phyloP scores from a whole-genome alignment of 2,329 filamentous ascomycete genomes.

The Stromatinia cepivora region DNA sequence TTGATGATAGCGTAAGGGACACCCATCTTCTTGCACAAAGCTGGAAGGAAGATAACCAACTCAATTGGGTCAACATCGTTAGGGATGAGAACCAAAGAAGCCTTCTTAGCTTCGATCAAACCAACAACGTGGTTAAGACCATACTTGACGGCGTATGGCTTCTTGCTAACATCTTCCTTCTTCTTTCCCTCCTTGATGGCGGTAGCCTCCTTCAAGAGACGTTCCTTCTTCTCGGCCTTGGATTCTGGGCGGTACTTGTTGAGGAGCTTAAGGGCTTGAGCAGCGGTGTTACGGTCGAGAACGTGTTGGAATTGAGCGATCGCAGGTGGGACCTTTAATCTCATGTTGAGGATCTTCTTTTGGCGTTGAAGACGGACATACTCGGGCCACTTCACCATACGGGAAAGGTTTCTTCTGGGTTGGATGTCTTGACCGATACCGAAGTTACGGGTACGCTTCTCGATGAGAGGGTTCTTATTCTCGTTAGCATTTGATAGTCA shows the following conservation, averaged over 20 bases:
- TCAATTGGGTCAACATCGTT: conserved; percentile 99
- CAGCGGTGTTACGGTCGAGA: conserved; percentile 93
- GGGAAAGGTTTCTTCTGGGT: conserved; percentile 89
- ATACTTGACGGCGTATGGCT: conserved; percentile 99
- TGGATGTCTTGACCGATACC: conserved; percentile 99
- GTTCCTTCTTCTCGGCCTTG: conserved; percentile 99
- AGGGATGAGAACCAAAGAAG: conserved; percentile 93
- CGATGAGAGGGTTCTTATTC: conserved; percentile 91
- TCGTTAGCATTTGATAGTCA: conserved; percentile 29
- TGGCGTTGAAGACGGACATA: conserved; percentile 90
- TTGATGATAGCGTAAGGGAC: conserved; percentile 98
- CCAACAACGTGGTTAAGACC: conserved; percentile 99
- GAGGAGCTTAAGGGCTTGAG: conserved; percentile 97
- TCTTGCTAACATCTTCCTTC: conserved; percentile 99
- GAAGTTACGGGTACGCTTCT: conserved; percentile 97
- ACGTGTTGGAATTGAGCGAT: conserved; percentile 98
- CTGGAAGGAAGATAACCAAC: conserved; percentile 97
- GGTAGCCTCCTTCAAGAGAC: conserved; percentile 95
- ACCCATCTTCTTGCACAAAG: conserved; percentile 99
- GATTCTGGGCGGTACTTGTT: conserved; percentile 99
- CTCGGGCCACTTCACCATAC: conserved; percentile 99
- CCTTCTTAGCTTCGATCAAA: conserved; percentile 99
- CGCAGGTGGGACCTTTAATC: conserved; percentile 96
- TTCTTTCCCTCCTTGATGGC: conserved; percentile 99
- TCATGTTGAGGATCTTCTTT: conserved; percentile 94